These are phyloP conservation scores for Metschnikowia henanensis DNA, from an alignment of 805 yeast species.

Conservation along the genomic window DNA sequence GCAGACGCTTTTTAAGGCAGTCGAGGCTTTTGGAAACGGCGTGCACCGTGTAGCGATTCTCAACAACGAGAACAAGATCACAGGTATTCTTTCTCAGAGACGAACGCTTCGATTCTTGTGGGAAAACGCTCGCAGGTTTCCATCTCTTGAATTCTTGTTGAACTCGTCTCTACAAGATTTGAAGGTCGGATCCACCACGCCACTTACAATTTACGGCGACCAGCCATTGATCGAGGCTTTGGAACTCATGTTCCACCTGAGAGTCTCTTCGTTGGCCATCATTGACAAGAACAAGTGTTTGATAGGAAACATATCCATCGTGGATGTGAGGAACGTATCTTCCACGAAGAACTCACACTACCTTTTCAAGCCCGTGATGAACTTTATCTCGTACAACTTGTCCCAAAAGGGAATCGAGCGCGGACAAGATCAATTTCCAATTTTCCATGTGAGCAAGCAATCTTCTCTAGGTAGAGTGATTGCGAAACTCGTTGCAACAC, in stretches of 20 bases:
- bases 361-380: conserved; percentile 79
- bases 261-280: conserved; percentile 90
- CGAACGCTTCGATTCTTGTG: conserved; percentile 81
- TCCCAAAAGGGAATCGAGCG: conserved; percentile 88
- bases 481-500: conserved; percentile 94
- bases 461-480: conserved; percentile 85
- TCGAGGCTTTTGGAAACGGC: conserved; percentile 90
- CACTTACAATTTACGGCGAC: conserved; percentile 84
- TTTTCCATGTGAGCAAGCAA: conserved; percentile 83
- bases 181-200: conserved; percentile 68
- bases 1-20: conserved; percentile 70
- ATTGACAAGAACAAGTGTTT: conserved; percentile 75
- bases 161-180: conserved; percentile 68
- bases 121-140: conserved; percentile 90
- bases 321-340: conserved; percentile 88
- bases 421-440: conserved; percentile 96
- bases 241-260: conserved; percentile 76
- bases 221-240: conserved; percentile 85
- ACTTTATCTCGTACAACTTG: conserved; percentile 82
- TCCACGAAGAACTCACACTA: conserved; percentile 84
- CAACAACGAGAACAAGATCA: conserved; percentile 44
- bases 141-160: conserved; percentile 73
- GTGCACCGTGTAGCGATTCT: conserved; percentile 91
- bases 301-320: conserved; percentile 91
- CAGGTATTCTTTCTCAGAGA: conserved; percentile 90